phyloP scores from a whole-genome alignment of 192 early-diverging fungal genomes.

The Coemansia sp. region DNA sequence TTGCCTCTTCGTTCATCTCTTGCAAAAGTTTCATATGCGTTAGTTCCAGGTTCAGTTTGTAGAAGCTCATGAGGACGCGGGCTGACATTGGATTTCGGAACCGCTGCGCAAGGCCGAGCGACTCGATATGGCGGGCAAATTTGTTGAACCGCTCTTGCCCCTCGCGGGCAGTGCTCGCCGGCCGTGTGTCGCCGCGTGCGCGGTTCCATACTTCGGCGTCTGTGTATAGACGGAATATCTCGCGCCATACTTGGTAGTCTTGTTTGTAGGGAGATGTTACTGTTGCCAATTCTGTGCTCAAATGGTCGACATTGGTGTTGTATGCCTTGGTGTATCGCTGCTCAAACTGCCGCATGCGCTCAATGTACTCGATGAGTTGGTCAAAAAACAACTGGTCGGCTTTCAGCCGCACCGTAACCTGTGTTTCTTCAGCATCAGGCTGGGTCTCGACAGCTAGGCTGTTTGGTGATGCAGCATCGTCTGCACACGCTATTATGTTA shows the following conservation, averaged over 20 bases:
- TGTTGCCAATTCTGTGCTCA: constrained; percentile 57
- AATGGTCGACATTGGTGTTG: constrained; percentile 54
- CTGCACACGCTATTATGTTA: not conserved
- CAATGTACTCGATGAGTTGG: constrained; percentile 59
- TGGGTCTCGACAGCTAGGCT: constrained; percentile 22
- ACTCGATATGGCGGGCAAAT: constrained; percentile 54
- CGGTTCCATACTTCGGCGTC: constrained; percentile 70
- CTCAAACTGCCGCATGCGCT: constrained; percentile 62
- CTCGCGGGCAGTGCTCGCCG: constrained; percentile 56
- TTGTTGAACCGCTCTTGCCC: constrained; percentile 64
- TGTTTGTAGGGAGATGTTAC: constrained; percentile 72
- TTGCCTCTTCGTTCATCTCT: constrained; percentile 73
- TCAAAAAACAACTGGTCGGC: constrained; percentile 63
- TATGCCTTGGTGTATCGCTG: constrained; percentile 56
- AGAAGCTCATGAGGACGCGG: constrained; percentile 47
- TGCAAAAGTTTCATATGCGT: constrained; percentile 70
- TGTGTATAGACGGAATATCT: constrained; percentile 69
- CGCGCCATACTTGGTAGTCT: constrained; percentile 69
- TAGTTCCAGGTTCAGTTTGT: constrained; percentile 69
- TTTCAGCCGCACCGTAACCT: constrained; percentile 45
- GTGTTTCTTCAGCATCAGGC: constrained; percentile 28
- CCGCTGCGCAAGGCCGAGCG: constrained; percentile 20
- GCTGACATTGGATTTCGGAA: constrained; percentile 42
- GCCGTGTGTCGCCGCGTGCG: constrained; percentile 60
- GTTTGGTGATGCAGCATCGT: not conserved